These are phyloP conservation scores for Metschnikowia matae DNA, from an alignment of 805 yeast genomes.

Conservation along the genomic window DNA sequence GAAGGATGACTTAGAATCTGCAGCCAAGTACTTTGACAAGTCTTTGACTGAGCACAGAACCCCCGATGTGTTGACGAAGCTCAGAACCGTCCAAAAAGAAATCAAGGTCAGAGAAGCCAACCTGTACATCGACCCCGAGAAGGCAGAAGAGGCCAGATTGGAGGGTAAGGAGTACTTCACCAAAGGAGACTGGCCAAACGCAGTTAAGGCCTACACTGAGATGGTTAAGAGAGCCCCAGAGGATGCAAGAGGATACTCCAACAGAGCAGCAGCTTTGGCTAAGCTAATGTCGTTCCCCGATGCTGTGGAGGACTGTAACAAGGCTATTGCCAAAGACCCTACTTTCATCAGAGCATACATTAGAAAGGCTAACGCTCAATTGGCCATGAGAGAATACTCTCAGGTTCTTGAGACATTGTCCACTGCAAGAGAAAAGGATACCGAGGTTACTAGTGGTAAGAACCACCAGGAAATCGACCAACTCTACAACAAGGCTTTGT, in stretches of 20 bases:
- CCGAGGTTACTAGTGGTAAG: constrained; percentile 52
- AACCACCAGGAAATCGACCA: constrained; percentile 75
- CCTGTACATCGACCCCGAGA: constrained; percentile 79
- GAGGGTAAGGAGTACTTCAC: constrained; percentile 87
- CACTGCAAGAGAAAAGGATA: constrained; percentile 72
- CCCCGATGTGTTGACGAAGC: constrained; percentile 83
- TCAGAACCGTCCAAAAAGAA: constrained; percentile 83
- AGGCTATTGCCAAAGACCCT: constrained; percentile 86
- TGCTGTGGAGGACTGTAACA: constrained; percentile 87
- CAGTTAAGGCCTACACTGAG: constrained; percentile 91
- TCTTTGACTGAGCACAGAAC: constrained; percentile 96
- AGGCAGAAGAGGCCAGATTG: constrained; percentile 93
- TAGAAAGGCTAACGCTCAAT: constrained; percentile 92
- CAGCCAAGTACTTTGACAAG: constrained; percentile 77
- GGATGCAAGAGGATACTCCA: constrained; percentile 94
- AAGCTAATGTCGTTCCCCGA: constrained; percentile 97
- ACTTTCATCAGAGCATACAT: constrained; percentile 89
- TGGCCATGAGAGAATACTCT: constrained; percentile 84
- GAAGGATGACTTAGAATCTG: constrained; percentile 64
- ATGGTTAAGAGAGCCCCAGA: constrained; percentile 96
- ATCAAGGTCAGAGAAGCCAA: constrained; percentile 73
- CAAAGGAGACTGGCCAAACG: constrained; percentile 93
- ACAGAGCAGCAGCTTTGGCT: constrained; percentile 95
- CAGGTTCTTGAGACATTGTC: constrained; percentile 78
- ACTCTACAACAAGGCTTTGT: constrained; percentile 69